These are phyloP conservation scores for Neofusicoccum umdonicola DNA, from an alignment of 2,329 filamentous ascomycete species.

Conservation along the genomic window DNA sequence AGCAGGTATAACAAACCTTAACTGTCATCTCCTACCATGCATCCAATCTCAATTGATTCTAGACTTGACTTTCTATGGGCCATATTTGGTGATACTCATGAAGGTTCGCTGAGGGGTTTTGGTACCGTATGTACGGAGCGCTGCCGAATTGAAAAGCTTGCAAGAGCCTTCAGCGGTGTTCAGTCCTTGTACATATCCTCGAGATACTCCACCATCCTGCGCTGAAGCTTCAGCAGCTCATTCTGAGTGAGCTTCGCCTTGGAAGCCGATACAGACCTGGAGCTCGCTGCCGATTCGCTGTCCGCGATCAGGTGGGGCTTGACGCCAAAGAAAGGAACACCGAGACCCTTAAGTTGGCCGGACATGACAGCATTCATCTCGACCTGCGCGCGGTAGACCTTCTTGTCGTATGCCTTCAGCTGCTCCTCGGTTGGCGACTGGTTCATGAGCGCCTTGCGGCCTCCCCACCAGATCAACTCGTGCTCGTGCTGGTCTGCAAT, in stretches of 20 bases:
- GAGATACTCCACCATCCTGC: conserved; percentile 37
- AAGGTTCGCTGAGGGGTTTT: too few species aligned
- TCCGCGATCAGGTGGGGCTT: conserved; percentile 42
- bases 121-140: too few species aligned
- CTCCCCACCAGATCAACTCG: conserved; percentile 55
- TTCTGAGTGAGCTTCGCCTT: conserved; percentile 28
- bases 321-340: conserved; percentile 61
- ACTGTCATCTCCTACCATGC: not conserved
- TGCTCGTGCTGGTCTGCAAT: conserved; percentile 63
- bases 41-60: not conserved
- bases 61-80: too few species aligned
- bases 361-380: conserved; percentile 61
- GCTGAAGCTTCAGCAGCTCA: conserved; percentile 32
- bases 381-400: conserved; percentile 59
- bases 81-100: too few species aligned
- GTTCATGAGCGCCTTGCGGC: not conserved
- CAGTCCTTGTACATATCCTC: conserved; percentile 40
- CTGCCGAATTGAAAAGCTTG: not conserved
- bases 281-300: conserved; percentile 22
- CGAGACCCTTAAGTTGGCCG: conserved; percentile 54
- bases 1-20: too few species aligned
- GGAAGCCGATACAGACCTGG: not conserved
- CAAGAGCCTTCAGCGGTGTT: not conserved
- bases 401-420: conserved; percentile 58
- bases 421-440: conserved; percentile 40